phyloP scores from a whole-genome alignment of 257 asterid genomes.

The Cruciata laevipes region DNA sequence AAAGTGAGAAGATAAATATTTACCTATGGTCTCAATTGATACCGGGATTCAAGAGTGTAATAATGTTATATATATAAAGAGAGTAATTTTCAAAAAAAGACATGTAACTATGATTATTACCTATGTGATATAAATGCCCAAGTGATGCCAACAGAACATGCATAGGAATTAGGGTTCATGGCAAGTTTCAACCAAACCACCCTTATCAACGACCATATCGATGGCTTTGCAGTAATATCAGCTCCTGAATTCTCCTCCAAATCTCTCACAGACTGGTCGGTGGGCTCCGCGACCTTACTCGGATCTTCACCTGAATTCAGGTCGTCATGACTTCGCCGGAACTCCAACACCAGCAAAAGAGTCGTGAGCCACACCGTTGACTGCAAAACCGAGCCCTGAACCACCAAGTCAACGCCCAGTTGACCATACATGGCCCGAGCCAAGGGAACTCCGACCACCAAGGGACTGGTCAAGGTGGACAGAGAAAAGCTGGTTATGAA shows the following conservation, averaged over 20 bases:
- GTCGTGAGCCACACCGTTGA: slow-evolving; percentile 45
- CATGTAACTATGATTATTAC: background rate
- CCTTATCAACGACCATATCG: slow-evolving; percentile 23
- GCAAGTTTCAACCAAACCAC: slow-evolving; percentile 26
- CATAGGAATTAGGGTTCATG: slow-evolving; percentile 32
- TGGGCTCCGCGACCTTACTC: background rate
- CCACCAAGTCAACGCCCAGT: slow-evolving; percentile 39
- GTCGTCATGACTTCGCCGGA: slow-evolving; percentile 23
- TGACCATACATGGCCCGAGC: slow-evolving; percentile 54
- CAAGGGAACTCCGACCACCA: slow-evolving; percentile 61
- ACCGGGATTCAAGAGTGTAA: too few relatives aligned
- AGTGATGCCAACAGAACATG: slow-evolving; percentile 28
- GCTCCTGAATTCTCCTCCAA: slow-evolving; percentile 16
- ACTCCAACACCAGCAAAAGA: slow-evolving; percentile 41
- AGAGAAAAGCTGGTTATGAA: slow-evolving; percentile 53
- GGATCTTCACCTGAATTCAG: background rate
- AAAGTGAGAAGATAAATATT: too few relatives aligned
- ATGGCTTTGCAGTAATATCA: background rate
- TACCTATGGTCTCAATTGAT: too few relatives aligned
- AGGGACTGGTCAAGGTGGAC: slow-evolving; percentile 41
- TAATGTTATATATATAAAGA: too few relatives aligned
- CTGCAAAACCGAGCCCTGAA: slow-evolving; percentile 45
- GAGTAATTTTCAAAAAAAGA: too few relatives aligned
- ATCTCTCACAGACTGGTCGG: background rate
- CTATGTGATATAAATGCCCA: slow-evolving; percentile 32